These are phyloP conservation scores for Begonia masoniana DNA, from an alignment of 306 rosid genomes.

Conservation along the genomic window DNA sequence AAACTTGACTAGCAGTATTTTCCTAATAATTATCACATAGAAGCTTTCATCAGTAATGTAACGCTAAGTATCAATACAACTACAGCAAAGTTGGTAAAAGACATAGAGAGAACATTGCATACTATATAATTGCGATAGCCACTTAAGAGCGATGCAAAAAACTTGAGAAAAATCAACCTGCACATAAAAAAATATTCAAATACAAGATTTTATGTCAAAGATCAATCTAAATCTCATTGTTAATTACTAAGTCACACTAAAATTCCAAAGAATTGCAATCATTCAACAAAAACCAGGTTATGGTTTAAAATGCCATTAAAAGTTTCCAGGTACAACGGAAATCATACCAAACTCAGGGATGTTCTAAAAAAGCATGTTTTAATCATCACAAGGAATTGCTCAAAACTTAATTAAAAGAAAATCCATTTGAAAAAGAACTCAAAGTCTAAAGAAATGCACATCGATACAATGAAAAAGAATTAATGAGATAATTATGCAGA, in stretches of 20 bases:
- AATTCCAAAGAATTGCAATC: background rate
- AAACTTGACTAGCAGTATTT: conserved; percentile 56
- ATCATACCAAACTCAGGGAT: too few species aligned
- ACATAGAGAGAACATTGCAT: conserved; percentile 17
- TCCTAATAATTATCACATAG: conserved; percentile 35
- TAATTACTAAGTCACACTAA: background rate
- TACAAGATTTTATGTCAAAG: conserved; percentile 5
- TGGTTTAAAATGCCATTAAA: too few species aligned
- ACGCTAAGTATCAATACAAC: conserved; percentile 2
- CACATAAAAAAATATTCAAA: conserved; percentile 16
- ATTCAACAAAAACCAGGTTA: background rate
- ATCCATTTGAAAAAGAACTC: too few species aligned
- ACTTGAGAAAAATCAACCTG: conserved; percentile 91
- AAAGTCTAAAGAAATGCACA: too few species aligned
- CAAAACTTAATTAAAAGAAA: too few species aligned
- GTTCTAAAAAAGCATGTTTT: too few species aligned
- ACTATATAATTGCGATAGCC: conserved; percentile 96
- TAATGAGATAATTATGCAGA: too few species aligned
- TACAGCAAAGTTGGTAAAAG: background rate
- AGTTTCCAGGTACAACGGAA: too few species aligned
- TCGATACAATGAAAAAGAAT: too few species aligned
- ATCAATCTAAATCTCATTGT: background rate
- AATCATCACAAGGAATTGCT: too few species aligned
- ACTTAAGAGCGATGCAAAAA: conserved; percentile 86
- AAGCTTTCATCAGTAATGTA: conserved; percentile 9